These are phyloP conservation scores for Russula sp. DNA, from an alignment of 768 basidiomycete species.

Conservation along the genomic window DNA sequence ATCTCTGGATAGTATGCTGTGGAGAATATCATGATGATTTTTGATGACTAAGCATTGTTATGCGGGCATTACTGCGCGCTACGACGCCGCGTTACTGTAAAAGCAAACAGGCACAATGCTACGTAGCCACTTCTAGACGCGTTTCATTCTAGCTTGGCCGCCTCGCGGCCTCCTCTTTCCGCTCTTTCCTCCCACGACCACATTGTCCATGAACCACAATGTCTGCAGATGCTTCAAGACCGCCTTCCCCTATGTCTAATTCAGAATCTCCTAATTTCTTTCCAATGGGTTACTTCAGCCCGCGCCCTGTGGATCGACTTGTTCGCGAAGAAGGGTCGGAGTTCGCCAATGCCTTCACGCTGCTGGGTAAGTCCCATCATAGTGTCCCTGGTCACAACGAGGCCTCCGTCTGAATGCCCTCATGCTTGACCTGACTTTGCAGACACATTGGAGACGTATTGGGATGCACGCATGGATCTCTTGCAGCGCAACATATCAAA, in stretches of 20 bases:
- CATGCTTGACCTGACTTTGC: constrained; percentile 13
- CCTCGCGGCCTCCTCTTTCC: constrained; percentile 5
- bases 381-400: constrained; percentile 21
- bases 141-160: background rate
- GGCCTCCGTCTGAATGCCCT: background rate
- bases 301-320: constrained; percentile 66
- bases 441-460: constrained; percentile 95
- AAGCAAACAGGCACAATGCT: too few relatives aligned
- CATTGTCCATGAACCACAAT: constrained; percentile 21
- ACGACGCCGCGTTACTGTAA: too few relatives aligned
- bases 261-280: constrained; percentile 28
- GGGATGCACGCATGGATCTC: constrained; percentile 83
- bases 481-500: constrained; percentile 81
- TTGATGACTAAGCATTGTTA: constrained; percentile 12
- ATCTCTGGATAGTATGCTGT: background rate
- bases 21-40: background rate
- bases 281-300: constrained; percentile 49
- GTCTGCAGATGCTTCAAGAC: constrained; percentile 30
- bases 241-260: constrained; percentile 33
- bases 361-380: constrained; percentile 51
- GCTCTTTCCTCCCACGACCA: constrained; percentile 14
- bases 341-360: constrained; percentile 76
- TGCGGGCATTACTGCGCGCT: too few relatives aligned
- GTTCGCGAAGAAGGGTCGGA: constrained; percentile 69
- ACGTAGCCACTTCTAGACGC: background rate